Base-by-base conservation (phyloP, 441 rosid genomes). In the Manihot esculenta region DNA sequence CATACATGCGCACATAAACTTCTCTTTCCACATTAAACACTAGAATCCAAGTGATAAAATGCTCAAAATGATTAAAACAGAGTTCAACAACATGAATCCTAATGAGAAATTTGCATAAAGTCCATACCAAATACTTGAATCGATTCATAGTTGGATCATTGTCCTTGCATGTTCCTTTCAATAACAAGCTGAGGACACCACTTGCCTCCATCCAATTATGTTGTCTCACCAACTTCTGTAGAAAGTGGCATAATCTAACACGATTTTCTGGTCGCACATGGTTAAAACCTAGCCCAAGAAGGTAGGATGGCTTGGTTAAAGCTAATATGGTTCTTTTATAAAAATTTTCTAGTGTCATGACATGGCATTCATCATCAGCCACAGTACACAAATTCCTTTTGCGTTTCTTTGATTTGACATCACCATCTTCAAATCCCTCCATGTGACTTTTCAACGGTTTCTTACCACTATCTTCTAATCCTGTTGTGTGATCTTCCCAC, bases 151-250 rank as follows among this genome's bases (percentile, higher is more conserved):
- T 61, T 3, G 88, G 80, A 27, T 74, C 78, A 30, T 56, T 50
- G 62, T 85, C 87, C 70, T 72, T 83, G 69, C 71, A 66, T 0
- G 93, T 88, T 15, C 81, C 96, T 76, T 80, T 81, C 81, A 87
- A 76, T 63, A 89, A 64, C 54, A 90, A 75, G 15, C 90, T 81
- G 42, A 89, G 82, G 0, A 89, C 86, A 24, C 88, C 82, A 55
- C 87, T 78, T 20, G 94, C 97, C 50, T 89, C 87, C 1, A 30
- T 71, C 97, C 93, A 89, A 47, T 82, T 78, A 51, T 76, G 84
- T 58, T 62, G 83, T 35, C 82, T 77, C 66, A 88, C 80, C 44
- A 93, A 82, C 68, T 83, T 81, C 14, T 63, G 75, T 71, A 90
- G 81, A 11, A 88, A 77, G 20, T 48, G 58, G 6, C 70, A 23